Base-by-base conservation (phyloP, 1,284 basidiomycete genomes). In the Coniferiporia sulphurascens region DNA sequence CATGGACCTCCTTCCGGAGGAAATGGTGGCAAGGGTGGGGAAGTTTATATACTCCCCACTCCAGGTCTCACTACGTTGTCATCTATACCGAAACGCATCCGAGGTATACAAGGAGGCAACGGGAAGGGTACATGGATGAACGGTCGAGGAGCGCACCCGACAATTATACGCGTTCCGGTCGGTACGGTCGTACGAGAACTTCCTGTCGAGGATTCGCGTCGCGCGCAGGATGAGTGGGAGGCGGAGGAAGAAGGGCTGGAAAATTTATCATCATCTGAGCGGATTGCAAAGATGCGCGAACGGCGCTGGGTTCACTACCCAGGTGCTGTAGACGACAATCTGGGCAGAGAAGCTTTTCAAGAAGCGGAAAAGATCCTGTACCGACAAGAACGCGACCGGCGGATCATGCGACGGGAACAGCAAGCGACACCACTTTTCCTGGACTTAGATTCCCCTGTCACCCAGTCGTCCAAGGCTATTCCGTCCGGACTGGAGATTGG, bases 1-100 rank as follows among this genome's bases (percentile, higher is more conserved):
- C 83, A 85, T 62, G 93, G 93, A 0, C 91, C 92, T 0, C 91
- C 94, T 0, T 92, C 91, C 9, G 95, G 95, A 1, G 95, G 94
- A 0, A 89, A 90, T 64, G 95, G 95, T 17, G 95, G 93, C 0
- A 81, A 82, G 50, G 95, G 95, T 27, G 93, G 91, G 1, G 86
- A 90, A 63, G 85, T 98, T 35, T 93, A 93, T 70, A 81, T 98
- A 64, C 73, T 85, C 49, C 89, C 93, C 1, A 87, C 88, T 0
- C 77, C 86, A 0, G 78, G 84, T 38, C 75, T 97, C 12, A 91
- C 90, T 0, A 90, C 88, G 0, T 85, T 98, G 32, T 82, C 87
- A 6, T 80, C 85, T 1, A 79, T 97, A 0, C 74, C 85, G 0
- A 84, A 83, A 61, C 84, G 86, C 22, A 74, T 93, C 21, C 81